Conservation (phyloP, 2,329 filamentous ascomycete species). For the Orbilia blumenaviensis region DNA sequence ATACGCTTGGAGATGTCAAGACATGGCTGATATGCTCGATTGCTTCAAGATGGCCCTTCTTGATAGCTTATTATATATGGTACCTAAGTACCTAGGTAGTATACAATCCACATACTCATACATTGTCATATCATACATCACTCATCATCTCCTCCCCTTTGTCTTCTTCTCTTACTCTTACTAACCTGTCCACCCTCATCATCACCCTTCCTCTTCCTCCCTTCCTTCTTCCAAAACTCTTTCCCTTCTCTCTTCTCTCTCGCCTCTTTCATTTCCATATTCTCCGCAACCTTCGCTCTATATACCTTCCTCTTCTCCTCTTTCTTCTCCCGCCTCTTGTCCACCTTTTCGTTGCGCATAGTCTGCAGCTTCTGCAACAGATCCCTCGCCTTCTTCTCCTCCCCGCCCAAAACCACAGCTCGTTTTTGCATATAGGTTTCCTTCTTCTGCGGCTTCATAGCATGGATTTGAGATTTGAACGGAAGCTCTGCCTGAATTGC, state of each 20-base stretch:
- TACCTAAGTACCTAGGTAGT: background rate
- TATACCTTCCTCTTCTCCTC: conserved; percentile 84
- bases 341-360: conserved; percentile 86
- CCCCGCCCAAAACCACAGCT: conserved; percentile 78
- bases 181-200: conserved; percentile 65
- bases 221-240: conserved; percentile 92
- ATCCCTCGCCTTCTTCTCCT: conserved; percentile 87
- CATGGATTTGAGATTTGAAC: conserved; percentile 88
- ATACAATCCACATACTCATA: background rate
- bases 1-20: too few species aligned
- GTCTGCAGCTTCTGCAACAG: conserved; percentile 93
- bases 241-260: conserved; percentile 90
- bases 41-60: background rate
- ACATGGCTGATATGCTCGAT: background rate
- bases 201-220: conserved; percentile 75
- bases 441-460: conserved; percentile 80
- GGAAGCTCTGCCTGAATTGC: conserved; percentile 84
- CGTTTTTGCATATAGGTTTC: conserved; percentile 94
- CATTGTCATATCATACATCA: conserved; percentile 28
- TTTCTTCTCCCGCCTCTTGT: conserved; percentile 83
- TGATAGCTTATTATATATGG: background rate
- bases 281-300: conserved; percentile 81
- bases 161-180: conserved; percentile 61
- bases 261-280: conserved; percentile 82
- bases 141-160: conserved; percentile 41